Percentiles rank a stretch among this genome's conserved stretches.
Evolutionary conservation across 495 filamentous ascomycete species (phyloP).

Genomic region (Glonium stellatum): DNA sequence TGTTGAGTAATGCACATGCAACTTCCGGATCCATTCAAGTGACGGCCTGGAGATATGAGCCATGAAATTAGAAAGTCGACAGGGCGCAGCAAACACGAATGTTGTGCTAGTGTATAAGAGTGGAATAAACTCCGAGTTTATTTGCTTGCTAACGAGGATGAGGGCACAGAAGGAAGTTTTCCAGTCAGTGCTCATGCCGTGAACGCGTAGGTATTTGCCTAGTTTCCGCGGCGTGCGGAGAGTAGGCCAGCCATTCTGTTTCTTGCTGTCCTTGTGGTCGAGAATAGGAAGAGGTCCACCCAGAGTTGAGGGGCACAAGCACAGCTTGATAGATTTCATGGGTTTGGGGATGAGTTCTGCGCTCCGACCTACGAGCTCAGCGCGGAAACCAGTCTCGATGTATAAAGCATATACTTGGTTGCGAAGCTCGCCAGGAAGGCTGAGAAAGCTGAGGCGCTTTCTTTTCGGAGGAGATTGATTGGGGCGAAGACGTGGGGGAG

Average conservation of each 20-base stretch:
- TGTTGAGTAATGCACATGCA: slow-evolving; percentile 18
- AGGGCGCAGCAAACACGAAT: slow-evolving; percentile 20
- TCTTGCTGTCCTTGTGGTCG: neutral
- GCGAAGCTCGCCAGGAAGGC: slow-evolving; percentile 20
- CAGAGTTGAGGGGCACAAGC: neutral
- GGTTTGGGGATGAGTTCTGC: neutral
- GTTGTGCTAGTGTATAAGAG: slow-evolving; percentile 22
- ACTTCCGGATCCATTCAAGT: slow-evolving; percentile 6
- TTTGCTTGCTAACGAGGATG: slow-evolving; percentile 20
- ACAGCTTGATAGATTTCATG: slow-evolving; percentile 4
- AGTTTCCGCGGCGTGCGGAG: slow-evolving; percentile 13
- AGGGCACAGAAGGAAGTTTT: slow-evolving; percentile 17
- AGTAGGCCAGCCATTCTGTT: neutral
- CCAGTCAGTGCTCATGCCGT: slow-evolving; percentile 16
- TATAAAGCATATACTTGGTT: slow-evolving; percentile 21
- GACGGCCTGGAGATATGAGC: slow-evolving; percentile 1
- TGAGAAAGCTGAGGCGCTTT: slow-evolving; percentile 15
- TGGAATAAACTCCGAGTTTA: slow-evolving; percentile 9
- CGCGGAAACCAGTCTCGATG: slow-evolving; percentile 10
- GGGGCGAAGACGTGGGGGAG: neutral
- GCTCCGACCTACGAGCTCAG: slow-evolving; percentile 12
- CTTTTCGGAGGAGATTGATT: neutral
- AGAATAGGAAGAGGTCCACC: neutral
- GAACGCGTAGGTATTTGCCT: slow-evolving; percentile 10
- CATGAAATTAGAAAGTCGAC: slow-evolving; percentile 16